Percentiles rank a stretch among this genome's conserved stretches.
These are phyloP conservation scores for Conticribra guillardii DNA, from an alignment of 108 stramenopile genomes.

Conservation along the genomic window DNA sequence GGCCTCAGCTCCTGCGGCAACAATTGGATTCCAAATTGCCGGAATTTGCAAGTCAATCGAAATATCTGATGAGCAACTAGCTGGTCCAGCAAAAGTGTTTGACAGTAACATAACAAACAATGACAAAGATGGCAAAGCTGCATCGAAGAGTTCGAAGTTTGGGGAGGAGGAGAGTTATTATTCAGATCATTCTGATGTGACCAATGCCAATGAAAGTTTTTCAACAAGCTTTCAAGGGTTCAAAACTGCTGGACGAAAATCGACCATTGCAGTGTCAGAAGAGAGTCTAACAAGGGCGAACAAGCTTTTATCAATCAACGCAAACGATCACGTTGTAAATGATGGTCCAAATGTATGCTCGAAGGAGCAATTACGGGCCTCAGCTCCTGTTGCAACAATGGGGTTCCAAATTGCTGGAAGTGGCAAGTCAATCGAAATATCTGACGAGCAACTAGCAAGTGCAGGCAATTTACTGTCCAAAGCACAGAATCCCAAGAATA, in stretches of 20 bases:
- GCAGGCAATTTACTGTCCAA: constrained; percentile 34
- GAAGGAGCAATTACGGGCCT: neutral
- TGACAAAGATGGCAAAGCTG: no score
- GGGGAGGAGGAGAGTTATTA: no score
- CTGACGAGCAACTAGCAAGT: constrained; percentile 36
- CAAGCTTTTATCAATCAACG: no score
- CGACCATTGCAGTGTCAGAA: constrained; percentile 31
- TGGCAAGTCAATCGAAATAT: constrained; percentile 30
- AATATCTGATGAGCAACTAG: constrained; percentile 41
- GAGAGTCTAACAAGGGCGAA: constrained; percentile 15
- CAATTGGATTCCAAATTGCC: constrained; percentile 50
- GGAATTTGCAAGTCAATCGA: constrained; percentile 33
- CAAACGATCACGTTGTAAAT: no score
- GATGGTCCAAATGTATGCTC: no score
- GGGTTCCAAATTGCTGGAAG: constrained; percentile 58
- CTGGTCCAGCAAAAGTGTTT: constrained; percentile 35
- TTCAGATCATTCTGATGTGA: neutral
- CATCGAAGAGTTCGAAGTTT: no score
- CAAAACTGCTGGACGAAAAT: constrained; percentile 14
- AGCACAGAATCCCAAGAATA: neutral
- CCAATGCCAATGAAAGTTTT: constrained; percentile 2
- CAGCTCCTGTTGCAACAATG: neutral
- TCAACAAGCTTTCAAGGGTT: constrained; percentile 3
- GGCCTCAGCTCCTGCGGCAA: neutral
- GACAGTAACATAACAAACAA: constrained; percentile 1